Base-by-base conservation (phyloP, 106 monocot species). In the Chionographis japonica region DNA sequence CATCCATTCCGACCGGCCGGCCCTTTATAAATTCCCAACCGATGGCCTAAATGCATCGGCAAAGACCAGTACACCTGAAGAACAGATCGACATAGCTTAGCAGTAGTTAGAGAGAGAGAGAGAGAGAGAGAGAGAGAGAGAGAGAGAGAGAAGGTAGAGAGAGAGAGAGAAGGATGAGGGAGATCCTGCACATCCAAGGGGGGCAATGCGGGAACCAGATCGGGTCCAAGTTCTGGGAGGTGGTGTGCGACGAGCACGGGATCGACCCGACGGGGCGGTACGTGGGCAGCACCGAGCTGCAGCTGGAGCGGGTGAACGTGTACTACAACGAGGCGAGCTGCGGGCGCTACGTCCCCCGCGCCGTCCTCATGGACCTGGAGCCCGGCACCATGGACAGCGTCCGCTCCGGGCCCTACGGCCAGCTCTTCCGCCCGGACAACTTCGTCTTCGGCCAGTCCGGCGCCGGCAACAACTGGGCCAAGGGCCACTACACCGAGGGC, bases 201-300 rank as follows among this genome's bases (percentile, higher is more conserved):
- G 90, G 90, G 53, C 90, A 90, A 64, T 90, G 90, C 68, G 90
- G 90, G 17, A 90, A 90, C 90, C 90, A 90, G 86, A 90, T 90
- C 80, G 90, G 90, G 15, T 86, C 90, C 62, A 90, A 90, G 77
- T 90, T 90, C 83, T 90, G 90, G 90, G 90, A 90, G 70, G 89
- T 89, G 60, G 80, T 89, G 50, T 89, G 88, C 75, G 85, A 78
- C 66, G 88, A 89, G 85, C 88, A 89, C 67, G 88, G 88, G 37
- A 81, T 89, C 76, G 88, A 89, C 58, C 61, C 46, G 46, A 46
- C 46, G 46, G 46, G 46, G 46, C 46, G 46, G 46, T 79, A 79
- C 73, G 63, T 64, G 37, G 79, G 79, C 6, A 62, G 62, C n/a
- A 73, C 79, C 0, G 43, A 35, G 7, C 54, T 73, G 15, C 84